Conservation (phyloP, 768 basidiomycete species). For the Trametes elegans region DNA sequence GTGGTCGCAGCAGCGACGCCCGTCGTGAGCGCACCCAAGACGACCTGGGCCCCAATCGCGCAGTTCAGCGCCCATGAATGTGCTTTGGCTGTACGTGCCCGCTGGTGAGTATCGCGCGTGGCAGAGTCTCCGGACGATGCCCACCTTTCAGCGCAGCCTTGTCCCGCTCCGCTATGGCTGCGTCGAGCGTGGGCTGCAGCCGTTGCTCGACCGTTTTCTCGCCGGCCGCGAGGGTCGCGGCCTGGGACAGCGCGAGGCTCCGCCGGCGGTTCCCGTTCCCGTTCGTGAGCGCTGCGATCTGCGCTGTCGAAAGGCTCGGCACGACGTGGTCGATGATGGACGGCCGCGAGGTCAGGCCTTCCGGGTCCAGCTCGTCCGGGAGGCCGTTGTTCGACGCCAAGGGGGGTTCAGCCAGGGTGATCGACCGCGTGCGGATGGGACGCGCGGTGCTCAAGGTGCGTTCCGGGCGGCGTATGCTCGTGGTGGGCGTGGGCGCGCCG, state of each 20-base stretch:
- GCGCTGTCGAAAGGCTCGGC: neutral
- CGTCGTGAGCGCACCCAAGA: constrained; percentile 66
- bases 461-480: constrained; percentile 5
- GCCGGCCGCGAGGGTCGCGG: neutral
- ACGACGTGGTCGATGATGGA: constrained; percentile 17
- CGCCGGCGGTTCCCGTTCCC: neutral
- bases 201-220: constrained; percentile 46
- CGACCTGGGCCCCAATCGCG: constrained; percentile 62
- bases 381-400: neutral
- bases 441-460: constrained; percentile 11
- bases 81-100: constrained; percentile 29
- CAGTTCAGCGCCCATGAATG: constrained; percentile 37
- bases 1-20: constrained; percentile 54
- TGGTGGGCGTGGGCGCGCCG: neutral
- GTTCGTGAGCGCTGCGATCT: neutral
- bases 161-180: constrained; percentile 44
- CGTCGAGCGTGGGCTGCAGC: constrained; percentile 49
- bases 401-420: neutral
- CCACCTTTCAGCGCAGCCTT: constrained; percentile 48
- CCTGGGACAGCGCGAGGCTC: neutral
- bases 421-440: neutral
- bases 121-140: constrained; percentile 1
- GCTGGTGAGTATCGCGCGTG: constrained; percentile 17
- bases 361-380: neutral
- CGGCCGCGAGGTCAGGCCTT: constrained; percentile 1